phyloP scores from a whole-genome alignment of 306 rosid genomes.

The Malus domestica region DNA sequence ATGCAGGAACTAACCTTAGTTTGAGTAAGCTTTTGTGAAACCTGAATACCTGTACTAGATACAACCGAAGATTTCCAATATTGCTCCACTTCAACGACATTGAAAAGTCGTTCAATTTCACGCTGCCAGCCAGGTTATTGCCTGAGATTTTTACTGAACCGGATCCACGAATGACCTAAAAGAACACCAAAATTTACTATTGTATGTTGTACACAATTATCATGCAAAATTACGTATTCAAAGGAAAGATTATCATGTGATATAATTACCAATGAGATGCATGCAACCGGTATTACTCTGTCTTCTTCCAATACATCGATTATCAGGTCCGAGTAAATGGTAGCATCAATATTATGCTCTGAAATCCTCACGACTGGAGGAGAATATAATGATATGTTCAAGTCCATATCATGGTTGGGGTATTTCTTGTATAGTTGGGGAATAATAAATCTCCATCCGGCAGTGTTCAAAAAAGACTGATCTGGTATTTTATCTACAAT shows the following conservation, averaged over 20 bases:
- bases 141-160: conserved; percentile 52
- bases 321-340: conserved; percentile 45
- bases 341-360: conserved; percentile 39
- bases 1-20: background rate
- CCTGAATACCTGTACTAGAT: conserved; percentile 64
- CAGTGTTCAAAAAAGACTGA: conserved; percentile 75
- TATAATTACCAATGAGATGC: conserved; percentile 74
- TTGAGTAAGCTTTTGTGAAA: background rate
- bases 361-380: conserved; percentile 64
- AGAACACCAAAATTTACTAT: background rate
- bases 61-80: conserved; percentile 64
- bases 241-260: background rate
- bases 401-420: conserved; percentile 72
- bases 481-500: conserved; percentile 74
- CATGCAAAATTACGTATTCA: background rate
- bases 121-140: conserved; percentile 61
- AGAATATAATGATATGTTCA: conserved; percentile 70
- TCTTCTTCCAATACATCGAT: conserved; percentile 57
- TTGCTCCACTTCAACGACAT: conserved; percentile 89
- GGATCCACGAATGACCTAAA: conserved; percentile 57
- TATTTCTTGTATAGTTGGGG: conserved; percentile 90
- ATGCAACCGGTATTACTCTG: conserved; percentile 64
- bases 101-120: conserved; percentile 48
- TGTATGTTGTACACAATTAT: background rate
- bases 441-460: conserved; percentile 86